A percentile compares a stretch with the other conserved stretches of the same genome.
Conservation (phyloP, 441 rosid species). For the Euphorbia neoarborescens region DNA sequence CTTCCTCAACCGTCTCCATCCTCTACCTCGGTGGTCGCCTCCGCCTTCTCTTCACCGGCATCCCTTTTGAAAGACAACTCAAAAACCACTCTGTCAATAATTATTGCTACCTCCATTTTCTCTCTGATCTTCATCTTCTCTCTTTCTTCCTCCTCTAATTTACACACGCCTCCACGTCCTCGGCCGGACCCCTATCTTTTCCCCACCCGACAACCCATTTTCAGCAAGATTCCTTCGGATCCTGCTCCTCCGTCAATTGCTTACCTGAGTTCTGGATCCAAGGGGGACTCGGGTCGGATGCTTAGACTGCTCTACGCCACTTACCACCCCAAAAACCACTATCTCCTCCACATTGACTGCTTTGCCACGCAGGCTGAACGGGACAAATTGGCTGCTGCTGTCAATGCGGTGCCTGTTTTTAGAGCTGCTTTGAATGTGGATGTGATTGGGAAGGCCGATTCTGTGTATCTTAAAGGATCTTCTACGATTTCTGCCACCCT, state of each 20-base stretch:
- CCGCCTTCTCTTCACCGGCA: constrained; percentile 20
- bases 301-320: constrained; percentile 66
- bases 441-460: constrained; percentile 75
- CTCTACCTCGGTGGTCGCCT: constrained; percentile 15
- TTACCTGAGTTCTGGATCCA: constrained; percentile 64
- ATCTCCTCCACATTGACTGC: constrained; percentile 73
- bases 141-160: constrained; percentile 35
- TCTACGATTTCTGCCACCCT: constrained; percentile 69
- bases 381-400: constrained; percentile 47
- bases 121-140: constrained; percentile 55
- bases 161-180: constrained; percentile 20
- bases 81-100: constrained; percentile 39
- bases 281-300: constrained; percentile 54
- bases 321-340: constrained; percentile 68
- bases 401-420: constrained; percentile 52
- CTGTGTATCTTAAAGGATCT: constrained; percentile 60
- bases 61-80: constrained; percentile 22
- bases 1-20: constrained; percentile 15
- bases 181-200: constrained; percentile 50
- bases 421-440: constrained; percentile 72
- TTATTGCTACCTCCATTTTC: constrained; percentile 49
- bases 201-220: constrained; percentile 36
- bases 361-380: constrained; percentile 57
- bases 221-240: constrained; percentile 33
- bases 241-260: constrained; percentile 60